Conservation (phyloP, 1,284 basidiomycete genomes). For the Mrakiaceae sp. region DNA sequence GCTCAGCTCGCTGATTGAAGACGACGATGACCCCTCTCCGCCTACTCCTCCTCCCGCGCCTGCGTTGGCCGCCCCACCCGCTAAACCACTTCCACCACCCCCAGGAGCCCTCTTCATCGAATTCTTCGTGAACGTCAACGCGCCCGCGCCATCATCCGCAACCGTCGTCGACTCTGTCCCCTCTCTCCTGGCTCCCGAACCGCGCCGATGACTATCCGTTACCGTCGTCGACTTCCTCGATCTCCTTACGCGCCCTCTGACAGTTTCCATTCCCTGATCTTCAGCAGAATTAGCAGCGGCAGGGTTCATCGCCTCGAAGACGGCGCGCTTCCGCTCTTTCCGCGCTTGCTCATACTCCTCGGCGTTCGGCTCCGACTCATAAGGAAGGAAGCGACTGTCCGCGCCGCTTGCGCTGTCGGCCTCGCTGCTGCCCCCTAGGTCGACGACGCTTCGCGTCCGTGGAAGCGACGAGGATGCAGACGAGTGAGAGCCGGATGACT, state of each 20-base stretch:
- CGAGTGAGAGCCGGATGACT: too few relatives aligned
- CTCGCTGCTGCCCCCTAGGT: background rate
- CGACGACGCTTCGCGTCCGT: background rate
- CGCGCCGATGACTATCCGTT: background rate
- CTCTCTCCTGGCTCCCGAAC: background rate
- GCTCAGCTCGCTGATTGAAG: background rate
- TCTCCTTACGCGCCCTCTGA: too few relatives aligned
- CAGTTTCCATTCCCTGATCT: too few relatives aligned
- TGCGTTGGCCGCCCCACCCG: background rate
- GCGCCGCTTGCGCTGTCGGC: background rate
- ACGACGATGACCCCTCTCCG: too few relatives aligned
- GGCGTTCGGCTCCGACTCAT: background rate
- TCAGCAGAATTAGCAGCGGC: too few relatives aligned
- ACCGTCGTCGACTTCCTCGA: too few relatives aligned
- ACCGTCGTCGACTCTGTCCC: background rate
- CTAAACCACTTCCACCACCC: background rate
- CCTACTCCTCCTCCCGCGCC: background rate
- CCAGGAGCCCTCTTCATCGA: background rate
- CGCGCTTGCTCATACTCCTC: background rate
- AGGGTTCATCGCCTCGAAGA: too few relatives aligned
- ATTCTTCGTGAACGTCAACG: background rate
- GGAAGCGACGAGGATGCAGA: background rate
- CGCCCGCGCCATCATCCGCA: background rate
- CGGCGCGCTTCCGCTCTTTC: too few relatives aligned
- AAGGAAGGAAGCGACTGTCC: background rate